Evolutionary conservation across 352 stramenopile genomes (phyloP).

Genomic region (Globisporangium iwayamae): DNA sequence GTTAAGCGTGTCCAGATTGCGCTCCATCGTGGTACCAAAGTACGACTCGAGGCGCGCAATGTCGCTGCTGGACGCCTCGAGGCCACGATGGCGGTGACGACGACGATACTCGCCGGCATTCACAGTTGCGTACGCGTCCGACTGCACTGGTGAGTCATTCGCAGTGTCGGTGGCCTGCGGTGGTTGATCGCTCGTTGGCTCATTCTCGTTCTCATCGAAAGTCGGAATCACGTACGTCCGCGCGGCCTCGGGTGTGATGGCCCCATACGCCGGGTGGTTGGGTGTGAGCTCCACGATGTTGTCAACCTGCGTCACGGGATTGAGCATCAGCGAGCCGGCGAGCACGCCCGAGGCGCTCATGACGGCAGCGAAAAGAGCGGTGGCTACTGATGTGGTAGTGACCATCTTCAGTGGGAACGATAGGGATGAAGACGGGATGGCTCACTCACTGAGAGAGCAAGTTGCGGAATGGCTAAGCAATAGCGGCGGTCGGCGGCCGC

Average conservation of each 20-base stretch:
- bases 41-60: slow-evolving; percentile 1
- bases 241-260: background rate
- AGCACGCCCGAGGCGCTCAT: background rate
- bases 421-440: no score
- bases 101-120: background rate
- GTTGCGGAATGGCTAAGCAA: no score
- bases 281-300: slow-evolving; percentile 7
- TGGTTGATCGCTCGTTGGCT: background rate
- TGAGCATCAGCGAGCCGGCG: background rate
- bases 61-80: background rate
- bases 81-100: background rate
- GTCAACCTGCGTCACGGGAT: slow-evolving; percentile 1
- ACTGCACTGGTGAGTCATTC: background rate
- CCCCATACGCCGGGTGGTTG: slow-evolving; percentile 6
- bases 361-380: background rate
- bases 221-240: background rate
- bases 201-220: background rate
- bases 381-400: background rate
- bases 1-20: slow-evolving; percentile 3
- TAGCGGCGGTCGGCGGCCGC: no score
- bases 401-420: no score
- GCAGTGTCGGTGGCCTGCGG: background rate
- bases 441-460: no score
- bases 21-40: slow-evolving; percentile 2
- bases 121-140: background rate